Percentiles rank a stretch among this genome's conserved stretches.
Conservation (phyloP, 306 rosid genomes). For the Cicer arietinum region DNA sequence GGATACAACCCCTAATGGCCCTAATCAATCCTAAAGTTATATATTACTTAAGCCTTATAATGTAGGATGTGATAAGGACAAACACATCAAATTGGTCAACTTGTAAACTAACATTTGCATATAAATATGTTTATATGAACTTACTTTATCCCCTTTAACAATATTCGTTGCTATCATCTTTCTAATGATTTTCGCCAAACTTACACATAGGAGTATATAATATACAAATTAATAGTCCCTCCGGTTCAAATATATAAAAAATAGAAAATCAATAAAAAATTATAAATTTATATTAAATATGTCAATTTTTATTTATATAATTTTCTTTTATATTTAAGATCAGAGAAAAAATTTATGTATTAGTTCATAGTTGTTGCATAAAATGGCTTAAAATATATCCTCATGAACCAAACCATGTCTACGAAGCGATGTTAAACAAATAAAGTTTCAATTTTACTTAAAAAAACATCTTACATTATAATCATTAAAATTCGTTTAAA, state of each 20-base stretch:
- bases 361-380: too few relatives aligned
- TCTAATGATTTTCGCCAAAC: neutral
- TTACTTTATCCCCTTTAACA: slow-evolving; percentile 2
- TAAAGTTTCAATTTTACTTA: too few relatives aligned
- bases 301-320: too few relatives aligned
- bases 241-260: neutral
- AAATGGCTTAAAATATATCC: too few relatives aligned
- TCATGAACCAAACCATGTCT: too few relatives aligned
- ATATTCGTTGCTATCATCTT: slow-evolving; percentile 1
- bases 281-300: too few relatives aligned
- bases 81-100: neutral
- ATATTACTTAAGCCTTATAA: neutral
- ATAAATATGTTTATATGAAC: slow-evolving; percentile 3
- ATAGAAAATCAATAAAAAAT: too few relatives aligned
- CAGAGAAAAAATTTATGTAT: too few relatives aligned
- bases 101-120: slow-evolving; percentile 15
- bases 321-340: too few relatives aligned
- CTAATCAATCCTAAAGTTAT: neutral
- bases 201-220: neutral
- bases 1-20: neutral
- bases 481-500: too few relatives aligned
- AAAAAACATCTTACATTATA: too few relatives aligned
- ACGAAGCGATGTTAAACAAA: too few relatives aligned
- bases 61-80: neutral
- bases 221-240: neutral